Percentiles rank a stretch among this genome's conserved stretches.
Evolutionary conservation across 2,329 filamentous ascomycete species (phyloP).

Genomic region (Sporothrix humicola): DNA sequence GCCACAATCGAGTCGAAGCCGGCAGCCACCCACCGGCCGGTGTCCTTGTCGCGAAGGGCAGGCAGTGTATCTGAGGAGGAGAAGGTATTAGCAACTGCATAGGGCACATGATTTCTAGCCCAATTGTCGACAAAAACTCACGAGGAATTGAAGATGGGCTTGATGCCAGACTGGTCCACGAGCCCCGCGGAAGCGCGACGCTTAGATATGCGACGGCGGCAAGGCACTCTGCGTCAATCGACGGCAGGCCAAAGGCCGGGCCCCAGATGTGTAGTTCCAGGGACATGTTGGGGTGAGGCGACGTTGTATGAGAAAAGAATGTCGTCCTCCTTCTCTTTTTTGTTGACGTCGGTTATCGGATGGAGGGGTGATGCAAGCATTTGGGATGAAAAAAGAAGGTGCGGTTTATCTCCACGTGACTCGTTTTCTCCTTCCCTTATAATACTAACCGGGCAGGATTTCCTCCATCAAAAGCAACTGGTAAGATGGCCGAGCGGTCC

Average conservation of each 20-base stretch:
- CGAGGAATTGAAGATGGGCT: conserved; percentile 70
- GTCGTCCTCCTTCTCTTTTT: not conserved
- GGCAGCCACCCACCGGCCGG: conserved; percentile 59
- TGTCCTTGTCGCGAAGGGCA: conserved; percentile 57
- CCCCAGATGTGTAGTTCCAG: conserved; percentile 89
- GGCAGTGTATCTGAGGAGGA: conserved; percentile 57
- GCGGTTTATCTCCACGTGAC: conserved; percentile 25
- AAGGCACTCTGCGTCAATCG: conserved; percentile 89
- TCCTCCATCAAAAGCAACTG: not conserved
- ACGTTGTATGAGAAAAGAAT: not conserved
- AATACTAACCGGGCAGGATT: not conserved
- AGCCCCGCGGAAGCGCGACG: conserved; percentile 59
- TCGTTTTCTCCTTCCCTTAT: not conserved
- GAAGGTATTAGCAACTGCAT: not conserved
- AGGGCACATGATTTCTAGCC: not conserved
- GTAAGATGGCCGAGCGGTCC: conserved; percentile 35
- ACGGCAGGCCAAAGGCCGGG: conserved; percentile 84
- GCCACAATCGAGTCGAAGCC: conserved; percentile 67
- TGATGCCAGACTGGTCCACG: conserved; percentile 74
- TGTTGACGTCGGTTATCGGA: conserved; percentile 19
- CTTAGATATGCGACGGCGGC: conserved; percentile 80
- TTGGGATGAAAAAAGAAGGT: not conserved
- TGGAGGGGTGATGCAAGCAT: conserved; percentile 6
- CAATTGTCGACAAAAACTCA: conserved; percentile 27
- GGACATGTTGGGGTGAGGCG: conserved; percentile 45